phyloP scores from a whole-genome alignment of 768 basidiomycete genomes.

The Termitomyces titanicus region DNA sequence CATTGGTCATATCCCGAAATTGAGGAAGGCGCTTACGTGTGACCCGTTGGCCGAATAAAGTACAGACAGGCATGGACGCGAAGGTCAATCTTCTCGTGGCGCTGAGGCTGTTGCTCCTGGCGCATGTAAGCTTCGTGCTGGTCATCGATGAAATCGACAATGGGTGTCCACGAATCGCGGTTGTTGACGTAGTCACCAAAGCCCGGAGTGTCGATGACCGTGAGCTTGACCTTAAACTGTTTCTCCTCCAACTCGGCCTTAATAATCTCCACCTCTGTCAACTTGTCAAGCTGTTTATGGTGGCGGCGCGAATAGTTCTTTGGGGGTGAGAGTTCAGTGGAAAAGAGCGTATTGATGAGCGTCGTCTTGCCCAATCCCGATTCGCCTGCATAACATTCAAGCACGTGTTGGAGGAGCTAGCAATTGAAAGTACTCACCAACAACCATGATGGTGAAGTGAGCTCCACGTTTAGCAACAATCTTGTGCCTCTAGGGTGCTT shows the following conservation, averaged over 20 bases:
- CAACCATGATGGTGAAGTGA: slow-evolving; percentile 99
- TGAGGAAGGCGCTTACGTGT: slow-evolving; percentile 64
- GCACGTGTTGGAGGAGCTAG: background rate
- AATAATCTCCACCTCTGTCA: slow-evolving; percentile 98
- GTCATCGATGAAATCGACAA: slow-evolving; percentile 97
- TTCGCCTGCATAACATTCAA: slow-evolving; percentile 58
- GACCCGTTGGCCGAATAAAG: slow-evolving; percentile 94
- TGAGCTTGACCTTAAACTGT: slow-evolving; percentile 98
- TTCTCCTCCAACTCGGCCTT: slow-evolving; percentile 99
- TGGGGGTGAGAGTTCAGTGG: slow-evolving; percentile 87
- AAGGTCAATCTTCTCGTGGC: slow-evolving; percentile 90
- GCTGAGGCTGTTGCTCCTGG: slow-evolving; percentile 98
- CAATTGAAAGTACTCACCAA: slow-evolving; percentile 55
- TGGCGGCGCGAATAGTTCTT: slow-evolving; percentile 90
- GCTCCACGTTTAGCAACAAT: slow-evolving; percentile 97
- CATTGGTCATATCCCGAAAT: slow-evolving; percentile 1
- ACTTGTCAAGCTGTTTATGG: slow-evolving; percentile 96
- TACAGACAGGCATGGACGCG: slow-evolving; percentile 96
- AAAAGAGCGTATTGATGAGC: slow-evolving; percentile 98
- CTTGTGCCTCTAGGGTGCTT: slow-evolving; percentile 80
- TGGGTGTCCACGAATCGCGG: slow-evolving; percentile 96
- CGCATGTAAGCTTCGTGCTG: slow-evolving; percentile 95
- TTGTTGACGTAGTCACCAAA: slow-evolving; percentile 99
- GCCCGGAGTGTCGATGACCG: slow-evolving; percentile 97
- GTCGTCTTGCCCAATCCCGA: slow-evolving; percentile 97